These are phyloP conservation scores for Protea cynaroides DNA, from an alignment of 164 flowering plant genomes.

Conservation along the genomic window DNA sequence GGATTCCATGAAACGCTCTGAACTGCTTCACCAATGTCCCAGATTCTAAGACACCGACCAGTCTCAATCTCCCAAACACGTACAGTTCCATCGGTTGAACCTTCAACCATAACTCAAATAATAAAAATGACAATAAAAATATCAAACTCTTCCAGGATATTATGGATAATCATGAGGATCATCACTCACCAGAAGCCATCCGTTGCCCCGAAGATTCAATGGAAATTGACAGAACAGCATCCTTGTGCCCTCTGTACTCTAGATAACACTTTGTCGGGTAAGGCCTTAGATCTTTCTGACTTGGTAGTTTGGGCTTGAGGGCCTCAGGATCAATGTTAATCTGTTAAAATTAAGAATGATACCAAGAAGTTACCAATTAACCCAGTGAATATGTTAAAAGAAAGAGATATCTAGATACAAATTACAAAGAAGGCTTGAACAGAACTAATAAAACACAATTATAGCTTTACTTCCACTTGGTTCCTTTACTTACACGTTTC, in stretches of 20 bases:
- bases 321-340: slow-evolving; percentile 92
- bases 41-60: slow-evolving; percentile 70
- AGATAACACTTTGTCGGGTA: slow-evolving; percentile 74
- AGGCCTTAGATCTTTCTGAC: slow-evolving; percentile 84
- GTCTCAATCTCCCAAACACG: slow-evolving; percentile 96
- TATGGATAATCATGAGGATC: not conserved
- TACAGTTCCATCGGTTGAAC: slow-evolving; percentile 85
- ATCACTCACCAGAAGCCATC: slow-evolving; percentile 75
- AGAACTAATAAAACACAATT: not conserved
- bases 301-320: slow-evolving; percentile 86
- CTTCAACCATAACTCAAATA: slow-evolving; percentile 25
- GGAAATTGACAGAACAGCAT: slow-evolving; percentile 74
- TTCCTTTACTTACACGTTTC: slow-evolving; percentile 73
- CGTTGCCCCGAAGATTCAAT: slow-evolving; percentile 70
- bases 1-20: slow-evolving; percentile 93
- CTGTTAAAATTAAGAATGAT: slow-evolving; percentile 29
- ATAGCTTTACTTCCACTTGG: not conserved
- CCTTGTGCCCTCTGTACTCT: slow-evolving; percentile 84
- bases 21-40: slow-evolving; percentile 68
- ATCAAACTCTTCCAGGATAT: not conserved
- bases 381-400: not conserved
- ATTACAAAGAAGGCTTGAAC: not conserved
- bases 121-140: not conserved
- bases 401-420: not conserved
- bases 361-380: not conserved